Evolutionary conservation across 1,139 yeast species (phyloP), one percentile per base, ranked within the genome.

Genomic region (Yamadazyma dushanensis): DNA sequence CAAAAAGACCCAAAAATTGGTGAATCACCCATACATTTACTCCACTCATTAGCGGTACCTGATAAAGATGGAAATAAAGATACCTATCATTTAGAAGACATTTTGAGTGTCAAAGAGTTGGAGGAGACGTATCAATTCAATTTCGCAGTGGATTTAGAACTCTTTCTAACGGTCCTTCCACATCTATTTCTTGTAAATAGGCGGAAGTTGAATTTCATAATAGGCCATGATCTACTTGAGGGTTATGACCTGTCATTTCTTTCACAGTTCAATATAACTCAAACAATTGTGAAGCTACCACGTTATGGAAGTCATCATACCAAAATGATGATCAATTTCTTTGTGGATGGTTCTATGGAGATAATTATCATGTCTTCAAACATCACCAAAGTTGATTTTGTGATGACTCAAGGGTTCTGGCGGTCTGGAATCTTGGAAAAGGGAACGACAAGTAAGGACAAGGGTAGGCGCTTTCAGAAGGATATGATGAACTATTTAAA

Each of bases 391-490:
- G 54, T 70, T 1, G 89, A 83, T 52, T 69, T 78, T 38, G 62
- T 63, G 4, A 75, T 82, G 35, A 80, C 83, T 3, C 88, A 82
- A 51, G 78, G 79, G 70, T 59, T 74, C 25, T 82, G 88, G 89
- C 56, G 70, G 27, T 75, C 83, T 3, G 86, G 83, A 1, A 45
- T 57, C 20, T 47, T 80, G n/a, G 9, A 10, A 0, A 45, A 37
- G 17, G 50, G 39, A 8, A 3, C 29, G 5, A 30, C 51, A 33
- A 9, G 23, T 5, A 15, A 26, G 16, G 13, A 7, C 16, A 3
- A 39, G 25, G 32, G 58, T 46, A 4, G 14, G 16, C 19, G 47
- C 16, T 69, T 63, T 57, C 67, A 56, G 32, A 47, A 37, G 2
- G 77, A 74, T 45, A 52, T 81, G 8, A 30, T 59, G 1, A 45